phyloP scores from a whole-genome alignment of 345 rosid genomes.

The Brassica napus region DNA sequence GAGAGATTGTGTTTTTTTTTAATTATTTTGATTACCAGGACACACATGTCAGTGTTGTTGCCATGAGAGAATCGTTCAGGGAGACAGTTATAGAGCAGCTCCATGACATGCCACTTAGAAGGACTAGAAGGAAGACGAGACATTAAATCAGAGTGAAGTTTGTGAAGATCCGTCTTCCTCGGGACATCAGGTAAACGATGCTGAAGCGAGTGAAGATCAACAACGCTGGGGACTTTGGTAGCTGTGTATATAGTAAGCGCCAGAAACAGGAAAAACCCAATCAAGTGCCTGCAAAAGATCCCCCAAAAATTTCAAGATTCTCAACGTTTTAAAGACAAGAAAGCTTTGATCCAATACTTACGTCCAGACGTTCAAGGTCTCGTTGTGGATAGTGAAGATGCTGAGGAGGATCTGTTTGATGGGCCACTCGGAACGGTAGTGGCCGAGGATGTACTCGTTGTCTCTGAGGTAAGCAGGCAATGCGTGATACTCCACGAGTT shows the following conservation, averaged over 20 bases:
- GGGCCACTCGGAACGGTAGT: constrained; percentile 94
- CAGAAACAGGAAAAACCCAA: constrained; percentile 96
- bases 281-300: constrained; percentile 73
- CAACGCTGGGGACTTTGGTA: constrained; percentile 68
- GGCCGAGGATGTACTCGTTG: constrained; percentile 81
- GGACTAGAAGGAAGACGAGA: constrained; percentile 77
- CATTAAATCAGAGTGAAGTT: constrained; percentile 55
- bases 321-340: not conserved
- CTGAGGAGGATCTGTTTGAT: constrained; percentile 82
- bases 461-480: constrained; percentile 84
- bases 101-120: constrained; percentile 79
- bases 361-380: constrained; percentile 98
- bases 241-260: constrained; percentile 89
- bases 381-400: constrained; percentile 82
- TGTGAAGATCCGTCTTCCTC: constrained; percentile 78
- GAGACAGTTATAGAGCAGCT: constrained; percentile 82
- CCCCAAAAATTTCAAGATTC: not conserved
- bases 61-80: constrained; percentile 75
- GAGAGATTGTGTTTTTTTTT: not conserved
- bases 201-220: constrained; percentile 76
- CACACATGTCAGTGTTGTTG: constrained; percentile 76
- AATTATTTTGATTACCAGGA: constrained; percentile 54
- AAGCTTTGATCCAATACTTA: constrained; percentile 38
- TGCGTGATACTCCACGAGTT: constrained; percentile 83
- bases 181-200: constrained; percentile 61